Conservation (phyloP, 371 early-diverging fungal genomes). For the Mortierella sp. region DNA sequence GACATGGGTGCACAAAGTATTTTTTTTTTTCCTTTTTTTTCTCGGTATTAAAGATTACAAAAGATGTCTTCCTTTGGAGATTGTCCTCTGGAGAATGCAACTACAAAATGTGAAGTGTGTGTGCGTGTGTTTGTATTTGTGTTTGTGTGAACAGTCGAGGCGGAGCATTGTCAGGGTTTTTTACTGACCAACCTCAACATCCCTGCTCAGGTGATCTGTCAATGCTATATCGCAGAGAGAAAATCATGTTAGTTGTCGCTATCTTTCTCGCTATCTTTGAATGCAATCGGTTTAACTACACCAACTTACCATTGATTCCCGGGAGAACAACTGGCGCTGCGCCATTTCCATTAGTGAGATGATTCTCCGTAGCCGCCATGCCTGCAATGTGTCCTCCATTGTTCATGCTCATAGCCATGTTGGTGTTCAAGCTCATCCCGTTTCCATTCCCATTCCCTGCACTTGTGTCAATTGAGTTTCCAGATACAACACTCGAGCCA, state of each 20-base stretch:
- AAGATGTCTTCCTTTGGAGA: too few species aligned
- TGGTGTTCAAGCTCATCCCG: neutral
- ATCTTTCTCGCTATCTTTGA: too few species aligned
- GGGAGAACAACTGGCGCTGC: conserved; percentile 13
- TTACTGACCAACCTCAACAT: conserved; percentile 4
- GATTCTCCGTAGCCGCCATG: neutral
- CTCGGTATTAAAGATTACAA: too few species aligned
- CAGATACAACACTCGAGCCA: neutral
- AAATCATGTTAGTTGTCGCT: too few species aligned
- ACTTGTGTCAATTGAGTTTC: neutral
- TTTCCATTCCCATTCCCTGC: neutral
- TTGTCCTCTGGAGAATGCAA: too few species aligned
- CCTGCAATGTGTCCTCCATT: neutral
- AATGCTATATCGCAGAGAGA: neutral
- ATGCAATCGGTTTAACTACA: too few species aligned
- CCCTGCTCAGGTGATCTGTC: conserved; percentile 7
- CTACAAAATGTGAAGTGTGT: too few species aligned
- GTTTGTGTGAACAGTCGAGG: too few species aligned
- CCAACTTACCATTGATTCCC: conserved; percentile 13
- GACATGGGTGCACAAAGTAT: too few species aligned
- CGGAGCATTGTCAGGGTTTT: too few species aligned
- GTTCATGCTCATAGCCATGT: neutral
- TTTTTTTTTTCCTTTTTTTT: too few species aligned
- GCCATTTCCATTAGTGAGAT: neutral
- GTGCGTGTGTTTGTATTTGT: too few species aligned